phyloP scores from a whole-genome alignment of 805 yeast species.

The Schwanniomyces occidentalis region DNA sequence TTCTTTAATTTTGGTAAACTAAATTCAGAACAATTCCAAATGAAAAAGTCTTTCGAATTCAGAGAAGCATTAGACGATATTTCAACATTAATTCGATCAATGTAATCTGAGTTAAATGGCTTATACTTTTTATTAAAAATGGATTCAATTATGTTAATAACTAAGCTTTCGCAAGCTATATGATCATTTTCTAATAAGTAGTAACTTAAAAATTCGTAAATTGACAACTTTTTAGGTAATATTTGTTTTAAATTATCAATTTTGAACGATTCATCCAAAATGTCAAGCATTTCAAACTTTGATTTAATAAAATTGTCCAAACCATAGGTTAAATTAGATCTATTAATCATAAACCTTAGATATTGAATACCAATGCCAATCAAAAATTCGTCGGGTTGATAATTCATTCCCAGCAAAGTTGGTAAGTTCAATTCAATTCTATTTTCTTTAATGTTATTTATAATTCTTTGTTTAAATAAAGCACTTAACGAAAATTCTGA shows the following conservation, averaged over 20 bases:
- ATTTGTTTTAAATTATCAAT: neutral
- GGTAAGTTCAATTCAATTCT: neutral
- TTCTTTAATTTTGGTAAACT: conserved; percentile 1
- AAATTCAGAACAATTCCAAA: conserved; percentile 1
- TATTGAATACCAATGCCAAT: conserved; percentile 7
- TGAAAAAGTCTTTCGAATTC: neutral
- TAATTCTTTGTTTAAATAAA: neutral
- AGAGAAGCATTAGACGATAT: neutral
- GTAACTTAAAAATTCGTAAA: neutral
- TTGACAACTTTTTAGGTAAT: neutral
- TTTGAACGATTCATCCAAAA: conserved; percentile 3
- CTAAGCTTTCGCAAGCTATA: neutral
- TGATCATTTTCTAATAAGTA: conserved; percentile 1
- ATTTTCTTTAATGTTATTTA: neutral
- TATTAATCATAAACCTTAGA: conserved; percentile 8
- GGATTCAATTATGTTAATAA: neutral
- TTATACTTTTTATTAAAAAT: neutral
- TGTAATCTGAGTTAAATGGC: conserved; percentile 1
- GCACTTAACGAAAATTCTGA: conserved; percentile 2
- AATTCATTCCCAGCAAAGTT: conserved; percentile 1
- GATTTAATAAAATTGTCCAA: conserved; percentile 11
- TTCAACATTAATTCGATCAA: neutral
- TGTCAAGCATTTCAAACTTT: conserved; percentile 8
- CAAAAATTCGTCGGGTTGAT: neutral
- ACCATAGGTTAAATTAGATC: conserved; percentile 9